A percentile compares a stretch with the other conserved stretches of the same genome.
Evolutionary conservation across 768 basidiomycete species (phyloP).

Genomic region (Naganishia onofrii): DNA sequence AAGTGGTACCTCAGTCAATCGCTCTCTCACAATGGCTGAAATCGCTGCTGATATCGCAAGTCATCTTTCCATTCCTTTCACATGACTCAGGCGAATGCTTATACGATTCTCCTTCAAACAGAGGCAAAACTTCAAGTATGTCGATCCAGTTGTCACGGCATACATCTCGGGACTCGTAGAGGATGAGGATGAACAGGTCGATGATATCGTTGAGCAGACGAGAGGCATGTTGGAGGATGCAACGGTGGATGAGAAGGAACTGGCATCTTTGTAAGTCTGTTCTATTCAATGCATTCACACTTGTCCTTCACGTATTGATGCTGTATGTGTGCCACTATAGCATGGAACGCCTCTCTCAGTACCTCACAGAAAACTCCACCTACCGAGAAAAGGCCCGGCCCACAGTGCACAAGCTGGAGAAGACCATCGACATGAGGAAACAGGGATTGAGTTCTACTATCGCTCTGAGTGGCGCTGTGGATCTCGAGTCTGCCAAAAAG

Average conservation of each 20-base stretch:
- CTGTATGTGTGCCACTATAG: constrained; percentile 31
- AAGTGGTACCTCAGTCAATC: no score
- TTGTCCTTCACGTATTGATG: constrained; percentile 13
- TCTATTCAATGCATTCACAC: not conserved
- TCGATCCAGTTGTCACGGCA: constrained; percentile 52
- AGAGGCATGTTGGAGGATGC: constrained; percentile 49
- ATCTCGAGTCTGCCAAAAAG: constrained; percentile 51
- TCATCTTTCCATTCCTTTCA: not conserved
- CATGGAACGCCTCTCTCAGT: constrained; percentile 46
- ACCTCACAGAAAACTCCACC: constrained; percentile 48
- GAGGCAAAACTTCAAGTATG: constrained; percentile 50
- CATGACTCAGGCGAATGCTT: not conserved
- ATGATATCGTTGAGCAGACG: constrained; percentile 52
- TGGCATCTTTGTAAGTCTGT: constrained; percentile 51
- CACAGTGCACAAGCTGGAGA: constrained; percentile 46
- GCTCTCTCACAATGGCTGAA: constrained; percentile 36
- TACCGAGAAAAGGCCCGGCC: constrained; percentile 39
- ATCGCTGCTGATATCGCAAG: constrained; percentile 46
- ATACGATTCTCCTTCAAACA: not conserved
- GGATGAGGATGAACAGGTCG: constrained; percentile 53
- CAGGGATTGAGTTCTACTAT: constrained; percentile 48
- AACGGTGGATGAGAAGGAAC: constrained; percentile 36
- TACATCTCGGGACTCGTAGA: constrained; percentile 53
- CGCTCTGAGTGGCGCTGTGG: constrained; percentile 51
- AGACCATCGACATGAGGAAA: constrained; percentile 52